Percentiles rank a stretch among this genome's conserved stretches.
Conservation (phyloP, 495 filamentous ascomycete species). For the Aspergillus coremiiformis region DNA sequence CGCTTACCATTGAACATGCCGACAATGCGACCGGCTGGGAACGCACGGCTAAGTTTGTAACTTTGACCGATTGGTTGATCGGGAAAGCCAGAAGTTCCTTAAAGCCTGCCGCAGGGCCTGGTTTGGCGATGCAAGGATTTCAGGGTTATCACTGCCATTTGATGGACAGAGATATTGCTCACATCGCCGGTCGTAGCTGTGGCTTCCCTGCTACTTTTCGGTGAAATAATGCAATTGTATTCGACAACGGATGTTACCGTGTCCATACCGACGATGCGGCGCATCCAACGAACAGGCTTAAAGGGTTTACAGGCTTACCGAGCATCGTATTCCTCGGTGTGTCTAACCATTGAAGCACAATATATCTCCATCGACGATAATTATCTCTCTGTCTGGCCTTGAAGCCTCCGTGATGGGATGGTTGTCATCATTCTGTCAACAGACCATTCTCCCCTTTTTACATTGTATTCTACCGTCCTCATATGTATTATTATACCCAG, state of each 20-base stretch:
- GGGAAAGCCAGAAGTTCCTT: slow-evolving; percentile 49
- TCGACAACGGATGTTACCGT: neutral
- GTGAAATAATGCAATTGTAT: neutral
- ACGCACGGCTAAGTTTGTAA: slow-evolving; percentile 64
- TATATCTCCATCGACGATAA: neutral
- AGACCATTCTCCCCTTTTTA: neutral
- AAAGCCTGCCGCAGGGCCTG: slow-evolving; percentile 33
- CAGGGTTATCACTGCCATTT: slow-evolving; percentile 11
- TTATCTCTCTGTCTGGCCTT: neutral
- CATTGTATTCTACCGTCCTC: neutral
- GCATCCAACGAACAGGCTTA: no score
- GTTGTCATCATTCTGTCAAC: neutral
- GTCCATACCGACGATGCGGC: neutral
- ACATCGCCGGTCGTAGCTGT: neutral
- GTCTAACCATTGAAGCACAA: no score
- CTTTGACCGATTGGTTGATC: slow-evolving; percentile 81
- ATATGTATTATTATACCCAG: slow-evolving; percentile 5
- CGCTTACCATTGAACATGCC: slow-evolving; percentile 89
- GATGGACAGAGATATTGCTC: neutral
- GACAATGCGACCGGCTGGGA: slow-evolving; percentile 71
- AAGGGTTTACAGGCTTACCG: no score
- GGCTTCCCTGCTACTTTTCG: neutral
- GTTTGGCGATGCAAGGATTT: slow-evolving; percentile 25
- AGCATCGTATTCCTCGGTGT: no score
- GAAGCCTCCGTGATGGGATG: neutral